These are phyloP conservation scores for Kodamaea anthophila DNA, from an alignment of 1,139 yeast genomes.

Conservation along the genomic window DNA sequence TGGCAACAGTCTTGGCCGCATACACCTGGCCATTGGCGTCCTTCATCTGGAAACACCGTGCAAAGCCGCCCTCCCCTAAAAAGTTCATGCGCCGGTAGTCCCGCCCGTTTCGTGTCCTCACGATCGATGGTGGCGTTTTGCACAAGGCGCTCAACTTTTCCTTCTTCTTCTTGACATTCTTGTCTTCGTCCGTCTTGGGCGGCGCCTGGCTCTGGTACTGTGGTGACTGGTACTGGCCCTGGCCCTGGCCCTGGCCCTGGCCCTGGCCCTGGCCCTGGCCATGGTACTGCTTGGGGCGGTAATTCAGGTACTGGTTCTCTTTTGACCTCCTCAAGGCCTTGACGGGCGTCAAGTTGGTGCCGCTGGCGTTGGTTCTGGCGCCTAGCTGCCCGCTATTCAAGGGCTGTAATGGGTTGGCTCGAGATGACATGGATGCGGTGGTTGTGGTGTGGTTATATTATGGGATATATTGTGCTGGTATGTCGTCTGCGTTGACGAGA, in stretches of 20 bases:
- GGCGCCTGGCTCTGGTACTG: constrained; percentile 10
- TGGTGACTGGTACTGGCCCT: constrained; percentile 9
- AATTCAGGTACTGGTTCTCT: constrained; percentile 17
- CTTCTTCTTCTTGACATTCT: constrained; percentile 52
- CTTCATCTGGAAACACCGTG: constrained; percentile 95
- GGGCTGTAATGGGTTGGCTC: constrained; percentile 46
- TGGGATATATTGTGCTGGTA: neutral
- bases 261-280: constrained; percentile 7
- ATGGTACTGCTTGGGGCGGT: constrained; percentile 10
- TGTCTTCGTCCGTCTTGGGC: constrained; percentile 14
- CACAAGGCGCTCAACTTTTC: constrained; percentile 84
- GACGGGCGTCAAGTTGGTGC: constrained; percentile 35
- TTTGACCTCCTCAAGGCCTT: constrained; percentile 29
- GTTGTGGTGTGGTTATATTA: constrained; percentile 1
- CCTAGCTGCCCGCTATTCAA: constrained; percentile 42
- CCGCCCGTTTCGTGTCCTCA: constrained; percentile 78
- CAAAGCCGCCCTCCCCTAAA: constrained; percentile 98
- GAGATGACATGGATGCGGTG: constrained; percentile 22
- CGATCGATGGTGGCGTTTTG: constrained; percentile 91
- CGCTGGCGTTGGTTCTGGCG: constrained; percentile 17
- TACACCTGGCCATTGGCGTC: constrained; percentile 80
- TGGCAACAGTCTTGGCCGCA: constrained; percentile 98
- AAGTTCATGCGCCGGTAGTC: constrained; percentile 89
- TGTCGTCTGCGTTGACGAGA: constrained; percentile 2
- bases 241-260: constrained; percentile 7